These are phyloP conservation scores for Prunus kanzakura DNA, from an alignment of 306 rosid genomes.

Conservation along the genomic window DNA sequence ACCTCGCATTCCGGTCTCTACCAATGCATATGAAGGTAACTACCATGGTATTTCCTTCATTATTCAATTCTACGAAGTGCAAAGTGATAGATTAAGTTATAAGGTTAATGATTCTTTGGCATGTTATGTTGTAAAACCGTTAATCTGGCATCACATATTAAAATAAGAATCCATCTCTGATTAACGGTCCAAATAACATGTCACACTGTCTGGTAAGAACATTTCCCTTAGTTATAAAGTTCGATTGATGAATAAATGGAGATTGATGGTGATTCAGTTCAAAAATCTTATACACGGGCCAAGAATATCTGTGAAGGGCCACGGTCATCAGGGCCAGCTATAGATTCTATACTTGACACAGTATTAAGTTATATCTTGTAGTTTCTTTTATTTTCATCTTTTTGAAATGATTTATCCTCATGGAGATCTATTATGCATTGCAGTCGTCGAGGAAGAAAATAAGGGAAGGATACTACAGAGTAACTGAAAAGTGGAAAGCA, in stretches of 20 bases:
- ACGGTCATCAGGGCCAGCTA: too few species aligned
- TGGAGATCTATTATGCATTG: slow-evolving; percentile 25
- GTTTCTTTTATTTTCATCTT: too few species aligned
- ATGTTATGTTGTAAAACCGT: slow-evolving; percentile 8
- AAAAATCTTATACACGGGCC: background rate
- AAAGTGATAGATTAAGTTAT: background rate
- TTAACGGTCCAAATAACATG: background rate
- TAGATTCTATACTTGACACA: background rate
- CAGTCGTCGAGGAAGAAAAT: slow-evolving; percentile 62
- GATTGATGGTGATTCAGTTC: background rate
- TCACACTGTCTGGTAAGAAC: background rate
- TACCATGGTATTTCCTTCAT: slow-evolving; percentile 2
- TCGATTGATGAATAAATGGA: background rate
- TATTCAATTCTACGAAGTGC: background rate
- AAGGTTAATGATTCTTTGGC: background rate
- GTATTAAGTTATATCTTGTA: background rate
- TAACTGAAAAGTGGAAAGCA: slow-evolving; percentile 39
- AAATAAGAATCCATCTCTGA: background rate
- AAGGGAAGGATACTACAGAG: slow-evolving; percentile 72
- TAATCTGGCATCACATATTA: background rate
- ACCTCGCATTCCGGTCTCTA: slow-evolving; percentile 34
- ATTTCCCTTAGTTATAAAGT: background rate
- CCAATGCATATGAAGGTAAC: slow-evolving; percentile 54
- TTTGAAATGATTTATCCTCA: slow-evolving; percentile 3
- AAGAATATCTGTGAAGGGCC: too few species aligned